A percentile compares a stretch with the other conserved stretches of the same genome.
Conservation (phyloP, 352 stramenopile species). For the Globisporangium recalcitrans region DNA sequence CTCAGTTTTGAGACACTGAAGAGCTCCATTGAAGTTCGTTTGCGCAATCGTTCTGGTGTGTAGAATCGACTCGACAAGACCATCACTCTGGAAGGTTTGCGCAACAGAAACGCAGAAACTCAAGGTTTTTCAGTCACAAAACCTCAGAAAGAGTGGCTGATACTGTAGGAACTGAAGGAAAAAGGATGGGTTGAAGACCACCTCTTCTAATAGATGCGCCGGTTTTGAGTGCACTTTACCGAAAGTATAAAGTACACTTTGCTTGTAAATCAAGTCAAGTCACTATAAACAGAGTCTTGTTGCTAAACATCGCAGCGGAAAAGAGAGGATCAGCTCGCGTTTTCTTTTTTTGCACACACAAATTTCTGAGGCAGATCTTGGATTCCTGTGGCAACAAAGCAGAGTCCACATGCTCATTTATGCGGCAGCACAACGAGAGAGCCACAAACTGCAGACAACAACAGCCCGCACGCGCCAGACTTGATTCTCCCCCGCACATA, state of each 20-base stretch:
- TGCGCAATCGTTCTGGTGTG: slow-evolving; percentile 4
- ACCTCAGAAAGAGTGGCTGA: slow-evolving; percentile 1
- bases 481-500: slow-evolving; percentile 1
- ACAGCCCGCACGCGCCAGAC: not conserved
- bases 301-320: not conserved
- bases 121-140: slow-evolving; percentile 6
- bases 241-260: not conserved
- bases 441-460: not conserved
- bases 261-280: not conserved
- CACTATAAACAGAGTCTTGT: not conserved
- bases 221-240: not conserved
- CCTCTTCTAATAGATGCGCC: not conserved
- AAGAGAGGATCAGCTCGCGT: not conserved
- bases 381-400: not conserved
- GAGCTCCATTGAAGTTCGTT: no score
- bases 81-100: slow-evolving; percentile 1
- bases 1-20: no score
- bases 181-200: not conserved
- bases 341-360: slow-evolving; percentile 1
- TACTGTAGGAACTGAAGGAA: not conserved
- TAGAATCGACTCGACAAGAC: not conserved
- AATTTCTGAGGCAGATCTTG: slow-evolving; percentile 9
- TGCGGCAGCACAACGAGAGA: not conserved
- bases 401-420: not conserved
- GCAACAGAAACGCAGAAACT: slow-evolving; percentile 4